Base-by-base conservation (phyloP, 305 asterid genomes). In the Fraxinus albicans region DNA sequence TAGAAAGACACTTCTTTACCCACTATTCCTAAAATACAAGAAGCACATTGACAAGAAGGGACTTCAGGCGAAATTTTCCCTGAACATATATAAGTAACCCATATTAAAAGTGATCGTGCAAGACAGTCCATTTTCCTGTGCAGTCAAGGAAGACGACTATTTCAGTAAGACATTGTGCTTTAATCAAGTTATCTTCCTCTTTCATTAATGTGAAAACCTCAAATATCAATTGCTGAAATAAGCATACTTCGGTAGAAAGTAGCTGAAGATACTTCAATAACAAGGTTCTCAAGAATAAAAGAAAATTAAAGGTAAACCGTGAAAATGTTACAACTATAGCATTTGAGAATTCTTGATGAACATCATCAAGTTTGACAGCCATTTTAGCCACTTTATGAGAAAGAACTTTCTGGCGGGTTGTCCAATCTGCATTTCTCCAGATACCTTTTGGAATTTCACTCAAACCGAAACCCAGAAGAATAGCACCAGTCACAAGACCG, bases 401-500 rank as follows among this genome's bases (percentile, higher is more conserved):
- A 79, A 91, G 94, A 65, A 88, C 87, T 86, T 91, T 93, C 77
- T 88, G 94, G 77, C 90, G 91, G 79, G 83, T 83, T 79, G 87
- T 86, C 96, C 96, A 93, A 87, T 93, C 93, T 72, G 96, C 93
- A 81, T 86, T 85, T 88, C 87, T 90, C 96, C 97, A 93, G 63
- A 90, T 86, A 80, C 93, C 84, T 86, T 81, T 91, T 40, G 97
- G 97, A 84, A 93, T 91, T 85, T 91, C 96, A 87, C 92, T 90
- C 85, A 93, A 88, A 86, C 94, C 95, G 85, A 91, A 93, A 77
- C 96, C 97, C 86, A 91, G 93, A 76, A 93, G 96, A 86, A 93
- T 92, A 81, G 95, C 97, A 79, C 96, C 97, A 36, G 94, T 93
- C 31, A 93, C 94, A 38, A 93, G 93, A 75, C 95, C 97, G 86